Conservation (phyloP, 768 basidiomycete species). For the Suillus sp. region DNA sequence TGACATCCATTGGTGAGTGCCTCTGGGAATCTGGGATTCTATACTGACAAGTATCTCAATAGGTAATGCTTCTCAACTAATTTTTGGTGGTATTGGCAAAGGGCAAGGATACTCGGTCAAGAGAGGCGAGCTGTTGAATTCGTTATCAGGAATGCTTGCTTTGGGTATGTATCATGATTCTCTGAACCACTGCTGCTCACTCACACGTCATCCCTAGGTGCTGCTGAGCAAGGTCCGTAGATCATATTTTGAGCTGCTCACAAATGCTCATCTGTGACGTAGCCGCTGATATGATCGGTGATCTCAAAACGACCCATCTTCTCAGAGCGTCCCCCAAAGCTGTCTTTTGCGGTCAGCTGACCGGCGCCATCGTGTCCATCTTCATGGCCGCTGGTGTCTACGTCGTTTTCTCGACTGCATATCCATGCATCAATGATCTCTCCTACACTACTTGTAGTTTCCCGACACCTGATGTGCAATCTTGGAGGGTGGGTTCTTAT, state of each 20-base stretch:
- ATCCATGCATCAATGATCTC: slow-evolving; percentile 53
- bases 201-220: slow-evolving; percentile 14
- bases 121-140: slow-evolving; percentile 22
- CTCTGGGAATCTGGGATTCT: background rate
- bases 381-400: slow-evolving; percentile 62
- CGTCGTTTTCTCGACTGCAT: slow-evolving; percentile 62
- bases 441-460: slow-evolving; percentile 23
- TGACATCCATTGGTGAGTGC: slow-evolving; percentile 50
- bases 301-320: slow-evolving; percentile 71
- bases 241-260: slow-evolving; percentile 1
- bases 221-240: slow-evolving; percentile 25
- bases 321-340: slow-evolving; percentile 63
- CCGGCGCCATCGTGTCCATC: slow-evolving; percentile 58
- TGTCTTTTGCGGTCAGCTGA: slow-evolving; percentile 63
- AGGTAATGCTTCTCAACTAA: slow-evolving; percentile 56
- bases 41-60: slow-evolving; percentile 3
- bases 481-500: slow-evolving; percentile 23
- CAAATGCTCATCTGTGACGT: background rate
- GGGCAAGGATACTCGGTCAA: slow-evolving; percentile 34
- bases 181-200: slow-evolving; percentile 1
- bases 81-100: slow-evolving; percentile 64
- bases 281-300: slow-evolving; percentile 65
- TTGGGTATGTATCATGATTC: slow-evolving; percentile 15
- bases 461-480: slow-evolving; percentile 28
- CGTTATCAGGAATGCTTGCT: slow-evolving; percentile 31